Base-by-base conservation (phyloP, 345 rosid genomes). In the Psidium guajava region DNA sequence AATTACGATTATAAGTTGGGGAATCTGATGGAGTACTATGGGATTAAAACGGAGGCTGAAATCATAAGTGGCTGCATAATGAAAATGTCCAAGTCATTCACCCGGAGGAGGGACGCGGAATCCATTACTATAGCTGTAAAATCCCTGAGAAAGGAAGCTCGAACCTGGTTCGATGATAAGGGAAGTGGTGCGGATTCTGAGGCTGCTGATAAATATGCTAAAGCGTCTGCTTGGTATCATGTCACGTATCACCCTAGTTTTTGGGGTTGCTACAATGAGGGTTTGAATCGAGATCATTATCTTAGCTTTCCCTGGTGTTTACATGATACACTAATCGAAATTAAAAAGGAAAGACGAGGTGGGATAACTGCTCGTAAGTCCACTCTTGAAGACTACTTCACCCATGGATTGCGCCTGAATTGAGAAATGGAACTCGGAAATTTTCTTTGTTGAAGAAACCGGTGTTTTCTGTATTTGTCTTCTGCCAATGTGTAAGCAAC, bases 221-320 rank as follows among this genome's bases (percentile, higher is more conserved):
- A 92, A 88, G 95, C 98, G 13, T 94, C 98, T 0, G 97, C 98
- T 27, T 95, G 97, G 97, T 95, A 95, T 87, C 64, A 94, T 83
- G 98, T 93, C 36, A 95, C 97, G 0, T 95, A 95, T 87, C 98
- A 95, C 80, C 88, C 87, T 6, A 83, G 24, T 40, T 94, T 88
- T 49, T 95, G 93, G 93, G 97, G 95, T 51, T n/a, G 82, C 84
- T 94, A 93, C 86, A 92, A 94, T 1, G 95, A 94, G 61, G 97
- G 94, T 32, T 32, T 64, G 89, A 83, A 91, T 13, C 92, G 93
- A 3, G 90, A 90, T 58, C 98, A 95, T 88, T 94, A 87, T 85
- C 93, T 95, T 54, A 95, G 98, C 86, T 95, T 95, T 85, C 90
- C 98, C 6, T 95, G 98, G 98, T 90, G 93, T 87, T 91, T 94